phyloP scores from a whole-genome alignment of 768 basidiomycete genomes.

The Psilocybe subaeruginosa region DNA sequence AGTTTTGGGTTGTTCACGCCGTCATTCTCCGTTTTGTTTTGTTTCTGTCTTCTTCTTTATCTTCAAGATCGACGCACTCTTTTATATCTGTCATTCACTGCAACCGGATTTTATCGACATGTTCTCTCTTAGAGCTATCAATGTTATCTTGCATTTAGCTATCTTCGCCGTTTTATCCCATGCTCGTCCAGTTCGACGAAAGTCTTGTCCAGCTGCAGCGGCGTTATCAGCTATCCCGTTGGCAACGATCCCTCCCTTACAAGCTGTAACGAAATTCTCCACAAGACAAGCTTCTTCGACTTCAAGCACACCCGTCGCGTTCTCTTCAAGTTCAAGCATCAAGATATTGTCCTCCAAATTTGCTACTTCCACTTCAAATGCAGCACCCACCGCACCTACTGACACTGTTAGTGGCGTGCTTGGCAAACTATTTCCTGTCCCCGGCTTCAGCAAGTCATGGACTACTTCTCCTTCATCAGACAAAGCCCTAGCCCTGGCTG shows the following conservation, averaged over 20 bases:
- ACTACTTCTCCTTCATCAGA: conserved; percentile 42
- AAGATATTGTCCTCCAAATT: not conserved
- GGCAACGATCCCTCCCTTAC: not conserved
- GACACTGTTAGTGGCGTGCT: conserved; percentile 18
- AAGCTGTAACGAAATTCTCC: conserved; percentile 4
- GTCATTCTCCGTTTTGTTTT: conserved; percentile 2
- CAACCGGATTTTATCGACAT: conserved; percentile 17
- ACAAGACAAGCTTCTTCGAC: not conserved
- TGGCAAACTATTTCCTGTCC: conserved; percentile 45
- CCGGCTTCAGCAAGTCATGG: conserved; percentile 40
- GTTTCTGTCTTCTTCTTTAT: conserved; percentile 13
- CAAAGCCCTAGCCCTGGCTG: conserved; percentile 42
- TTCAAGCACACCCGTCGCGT: not conserved
- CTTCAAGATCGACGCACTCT: not conserved
- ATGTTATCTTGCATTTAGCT: conserved; percentile 23
- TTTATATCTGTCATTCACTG: conserved; percentile 13
- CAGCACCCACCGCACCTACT: conserved; percentile 15
- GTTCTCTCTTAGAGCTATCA: conserved; percentile 27
- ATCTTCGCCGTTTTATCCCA: conserved; percentile 21
- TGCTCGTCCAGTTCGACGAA: conserved; percentile 22
- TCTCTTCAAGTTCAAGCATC: not conserved
- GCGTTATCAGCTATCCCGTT: conserved; percentile 1
- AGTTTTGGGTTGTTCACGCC: not conserved
- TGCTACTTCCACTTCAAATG: conserved; percentile 11
- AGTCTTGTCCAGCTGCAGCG: conserved; percentile 4